Evolutionary conservation across 306 rosid genomes (phyloP), one percentile per base, ranked within the genome.

Genomic region (Acacia confusa): DNA sequence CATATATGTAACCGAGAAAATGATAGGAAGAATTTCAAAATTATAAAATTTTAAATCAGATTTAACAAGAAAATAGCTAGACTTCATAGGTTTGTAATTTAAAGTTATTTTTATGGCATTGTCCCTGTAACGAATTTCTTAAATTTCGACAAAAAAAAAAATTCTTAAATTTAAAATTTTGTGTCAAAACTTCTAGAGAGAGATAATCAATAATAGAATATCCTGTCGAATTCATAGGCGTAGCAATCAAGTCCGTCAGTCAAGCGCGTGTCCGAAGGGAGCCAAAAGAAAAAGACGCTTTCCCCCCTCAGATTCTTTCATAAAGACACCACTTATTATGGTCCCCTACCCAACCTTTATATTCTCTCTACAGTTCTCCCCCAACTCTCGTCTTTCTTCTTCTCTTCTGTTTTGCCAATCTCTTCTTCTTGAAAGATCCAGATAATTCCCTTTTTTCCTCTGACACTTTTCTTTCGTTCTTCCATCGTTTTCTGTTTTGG

Each of bases 241-340:
- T 25, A 12, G 7, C 32, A 48, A 75, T 79, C 24, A 77, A 44
- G 32, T 38, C 50, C 63, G 70, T 24, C 75, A 78, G 78, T 85
- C 75, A 85, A 75, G 90, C 55, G 70, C 84, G 80, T 63, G 78
- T 69, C 71, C 36, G 11, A 75, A 58, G 75, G 47, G 36, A 80
- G 43, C 72, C 55, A 16, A 0, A 14, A 17, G 4, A 8, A 70
- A 80, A 86, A 36, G 72, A 66, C 70, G 53, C 72, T 48, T 79
- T 86, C 58, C 41, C 9, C 9, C 32, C 60, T 65, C 9, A 63
- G n/a, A 82, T 69, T 78, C 72, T 61, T 70, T 79, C 70, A 25
- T 64, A 2, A 41, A 69, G 32, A 69, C 44, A 2, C 20, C 34
- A 25, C 30, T 22, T 76, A 11, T 40, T 6, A 13, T 4, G 13